These are phyloP conservation scores for Rhizopogon salebrosus DNA, from an alignment of 768 basidiomycete genomes.

Conservation along the genomic window DNA sequence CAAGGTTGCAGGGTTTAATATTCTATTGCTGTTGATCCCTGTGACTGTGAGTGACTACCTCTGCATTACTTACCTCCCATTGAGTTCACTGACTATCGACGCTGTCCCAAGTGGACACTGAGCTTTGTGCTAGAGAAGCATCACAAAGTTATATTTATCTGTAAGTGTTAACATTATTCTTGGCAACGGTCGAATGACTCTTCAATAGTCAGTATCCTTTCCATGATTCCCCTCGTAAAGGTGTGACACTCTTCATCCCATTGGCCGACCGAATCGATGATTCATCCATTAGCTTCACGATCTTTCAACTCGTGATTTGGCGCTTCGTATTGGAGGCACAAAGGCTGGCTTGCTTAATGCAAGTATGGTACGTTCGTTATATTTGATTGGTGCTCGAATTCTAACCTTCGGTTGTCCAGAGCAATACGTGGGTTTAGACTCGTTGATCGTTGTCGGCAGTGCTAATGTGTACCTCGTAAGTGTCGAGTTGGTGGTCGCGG, in stretches of 20 bases:
- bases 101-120: conserved; percentile 46
- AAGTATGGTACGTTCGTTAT: conserved; percentile 53
- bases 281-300: conserved; percentile 57
- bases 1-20: conserved; percentile 56
- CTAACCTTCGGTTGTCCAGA: conserved; percentile 31
- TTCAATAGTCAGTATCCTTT: conserved; percentile 53
- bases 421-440: conserved; percentile 44
- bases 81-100: not conserved
- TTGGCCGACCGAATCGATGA: conserved; percentile 1
- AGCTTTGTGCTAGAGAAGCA: conserved; percentile 42
- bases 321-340: conserved; percentile 69
- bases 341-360: conserved; percentile 79
- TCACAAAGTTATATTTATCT: conserved; percentile 54
- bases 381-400: not conserved
- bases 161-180: conserved; percentile 33
- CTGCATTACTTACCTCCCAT: not conserved
- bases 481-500: conserved; percentile 66
- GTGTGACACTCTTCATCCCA: conserved; percentile 26
- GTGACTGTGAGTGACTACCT: conserved; percentile 47
- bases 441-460: not conserved
- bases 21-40: conserved; percentile 62
- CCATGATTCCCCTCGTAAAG: conserved; percentile 77
- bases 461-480: conserved; percentile 22
- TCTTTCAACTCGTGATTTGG: conserved; percentile 66
- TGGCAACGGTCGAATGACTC: not conserved